Evolutionary conservation across 805 yeast genomes (phyloP).

Genomic region (Starmerella khaoyaiensis): DNA sequence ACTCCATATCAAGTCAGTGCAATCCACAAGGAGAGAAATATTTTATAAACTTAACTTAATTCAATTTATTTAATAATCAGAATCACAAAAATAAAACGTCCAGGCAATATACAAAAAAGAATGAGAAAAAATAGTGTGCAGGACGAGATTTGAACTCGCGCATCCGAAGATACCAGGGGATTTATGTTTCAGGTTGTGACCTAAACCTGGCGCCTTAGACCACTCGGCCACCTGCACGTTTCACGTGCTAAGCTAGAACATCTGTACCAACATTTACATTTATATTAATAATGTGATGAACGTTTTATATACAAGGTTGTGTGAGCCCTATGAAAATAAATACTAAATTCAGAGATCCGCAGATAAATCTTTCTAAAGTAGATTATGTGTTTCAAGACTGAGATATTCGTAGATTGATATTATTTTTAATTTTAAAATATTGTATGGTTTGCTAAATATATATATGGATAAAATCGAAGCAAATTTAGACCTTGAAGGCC

Average conservation of each 20-base stretch:
- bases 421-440: neutral
- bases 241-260: slow-evolving; percentile 1
- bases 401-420: too few species aligned
- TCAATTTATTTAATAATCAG: too few species aligned
- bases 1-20: too few species aligned
- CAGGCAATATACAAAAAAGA: neutral
- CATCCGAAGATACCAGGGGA: slow-evolving; percentile 24
- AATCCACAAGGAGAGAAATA: too few species aligned
- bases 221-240: slow-evolving; percentile 23
- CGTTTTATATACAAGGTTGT: too few species aligned
- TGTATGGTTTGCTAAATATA: slow-evolving; percentile 10
- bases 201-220: slow-evolving; percentile 25
- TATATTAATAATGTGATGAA: too few species aligned
- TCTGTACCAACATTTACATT: too few species aligned
- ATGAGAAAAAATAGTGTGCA: slow-evolving; percentile 14
- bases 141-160: slow-evolving; percentile 25
- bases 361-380: too few species aligned
- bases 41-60: too few species aligned
- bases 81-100: neutral
- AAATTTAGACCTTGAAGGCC: slow-evolving; percentile 98
- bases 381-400: too few species aligned
- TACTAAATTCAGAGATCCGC: too few species aligned
- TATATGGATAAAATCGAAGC: slow-evolving; percentile 9
- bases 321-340: too few species aligned
- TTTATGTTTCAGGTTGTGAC: slow-evolving; percentile 20